Base-by-base conservation (phyloP, 2,329 filamentous ascomycete species). In the Colletotrichum zoysiae region DNA sequence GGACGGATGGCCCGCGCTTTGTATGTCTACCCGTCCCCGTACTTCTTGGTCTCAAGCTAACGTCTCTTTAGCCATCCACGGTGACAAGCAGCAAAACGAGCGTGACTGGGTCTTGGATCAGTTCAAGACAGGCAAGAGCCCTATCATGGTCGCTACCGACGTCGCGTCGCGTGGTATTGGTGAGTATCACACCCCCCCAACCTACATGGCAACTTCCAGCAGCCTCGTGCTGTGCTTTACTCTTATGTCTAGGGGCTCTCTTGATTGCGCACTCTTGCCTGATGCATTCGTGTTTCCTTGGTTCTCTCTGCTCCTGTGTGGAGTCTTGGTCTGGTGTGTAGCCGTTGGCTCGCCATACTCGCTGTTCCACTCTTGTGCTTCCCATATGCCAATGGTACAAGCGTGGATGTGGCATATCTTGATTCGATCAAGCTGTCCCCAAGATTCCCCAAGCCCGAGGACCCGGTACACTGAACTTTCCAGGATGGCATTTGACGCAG, bases 91-190 rank as follows among this genome's bases (percentile, higher is more conserved):
- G 82, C 96, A 99, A 82, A 97, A 98, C 84, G 96, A 99, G 87
- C 95, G 96, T 87, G 96, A 98, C 84, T 98, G 96, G 95, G 96
- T 98, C 79, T 89, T 99, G 82, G 97, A 98, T 84, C 95, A 98
- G 84, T 99, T 99, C 91, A 99, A 98, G 91, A 94, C 93, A 76
- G 95, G 95, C 86, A 98, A 98, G 89, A 97, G 95, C 87, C 96
- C 96, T 82, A 97, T 99, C 91, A 97, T 99, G 95, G 96, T 99
- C 87, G 96, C 96, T 86, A 99, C 96, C 77, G 96, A 98, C 82
- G 96, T 99, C 86, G 96, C 96, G 86, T 98, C 96, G 82, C 96
- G 96, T 95, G 96, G 96, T 94, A 98, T 99, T 86, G 96, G 96
- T 98, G 97, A 97, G 95, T 95, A 93, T 90, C 86, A 88, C 71